A percentile compares a stretch with the other conserved stretches of the same genome.
phyloP scores from a whole-genome alignment of 441 rosid genomes.

The Gossypium aridum region DNA sequence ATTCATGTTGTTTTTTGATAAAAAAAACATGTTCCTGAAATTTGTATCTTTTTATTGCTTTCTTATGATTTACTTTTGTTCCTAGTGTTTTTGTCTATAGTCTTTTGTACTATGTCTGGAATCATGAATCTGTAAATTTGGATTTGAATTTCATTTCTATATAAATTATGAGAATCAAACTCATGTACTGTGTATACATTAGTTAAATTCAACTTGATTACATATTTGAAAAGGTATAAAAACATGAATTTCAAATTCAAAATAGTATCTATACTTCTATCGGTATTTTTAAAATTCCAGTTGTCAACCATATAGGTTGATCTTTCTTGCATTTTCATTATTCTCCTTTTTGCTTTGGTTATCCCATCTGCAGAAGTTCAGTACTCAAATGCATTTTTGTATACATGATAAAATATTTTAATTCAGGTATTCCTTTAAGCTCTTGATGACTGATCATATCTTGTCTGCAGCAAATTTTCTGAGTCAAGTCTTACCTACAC shows the following conservation, averaged over 20 bases:
- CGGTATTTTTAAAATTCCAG: not conserved
- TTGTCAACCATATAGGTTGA: not conserved
- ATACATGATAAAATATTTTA: not conserved
- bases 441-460: not conserved
- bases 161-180: not conserved
- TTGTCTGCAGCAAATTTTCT: not conserved
- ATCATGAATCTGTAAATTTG: not conserved
- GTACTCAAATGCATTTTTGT: conserved; percentile 1
- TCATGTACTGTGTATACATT: not conserved
- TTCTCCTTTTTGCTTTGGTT: not conserved
- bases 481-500: not conserved
- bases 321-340: not conserved
- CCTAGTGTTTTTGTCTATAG: not conserved
- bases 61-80: not conserved
- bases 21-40: not conserved
- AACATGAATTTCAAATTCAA: not conserved
- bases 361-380: not conserved
- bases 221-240: not conserved
- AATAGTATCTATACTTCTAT: not conserved
- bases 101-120: not conserved
- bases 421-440: not conserved
- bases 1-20: not conserved
- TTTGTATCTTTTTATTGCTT: not conserved
- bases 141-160: not conserved
- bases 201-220: not conserved